Conservation (phyloP, 805 yeast species). For the Candida quercuum region DNA sequence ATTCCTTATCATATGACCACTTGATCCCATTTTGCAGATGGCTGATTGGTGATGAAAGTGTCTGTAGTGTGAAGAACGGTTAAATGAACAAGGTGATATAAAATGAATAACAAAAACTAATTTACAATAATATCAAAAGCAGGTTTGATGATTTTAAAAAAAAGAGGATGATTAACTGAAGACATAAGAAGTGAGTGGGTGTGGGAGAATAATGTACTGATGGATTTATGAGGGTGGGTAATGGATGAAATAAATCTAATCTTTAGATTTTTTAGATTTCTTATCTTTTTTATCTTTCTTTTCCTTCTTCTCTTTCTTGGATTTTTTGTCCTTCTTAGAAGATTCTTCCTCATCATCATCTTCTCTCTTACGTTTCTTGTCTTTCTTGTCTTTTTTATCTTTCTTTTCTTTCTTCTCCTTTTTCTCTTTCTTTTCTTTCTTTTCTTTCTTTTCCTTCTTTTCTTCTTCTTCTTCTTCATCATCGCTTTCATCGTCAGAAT, state of each 20-base stretch:
- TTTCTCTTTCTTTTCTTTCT: constrained; percentile 30
- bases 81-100: background rate
- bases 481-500: constrained; percentile 34
- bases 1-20: background rate
- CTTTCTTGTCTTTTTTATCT: constrained; percentile 22
- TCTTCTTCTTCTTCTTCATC: constrained; percentile 31
- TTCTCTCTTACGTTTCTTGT: constrained; percentile 32
- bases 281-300: constrained; percentile 26
- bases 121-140: no score
- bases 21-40: background rate
- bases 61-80: no score
- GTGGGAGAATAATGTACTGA: no score
- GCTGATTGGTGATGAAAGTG: background rate
- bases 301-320: constrained; percentile 30
- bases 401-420: constrained; percentile 24
- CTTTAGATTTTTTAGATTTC: constrained; percentile 4
- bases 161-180: no score
- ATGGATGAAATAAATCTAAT: background rate
- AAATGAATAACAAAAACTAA: background rate
- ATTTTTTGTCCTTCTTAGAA: constrained; percentile 26
- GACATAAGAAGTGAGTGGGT: no score
- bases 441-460: constrained; percentile 29
- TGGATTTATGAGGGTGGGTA: background rate
- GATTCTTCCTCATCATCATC: constrained; percentile 23
- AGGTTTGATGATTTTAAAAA: no score